Evolutionary conservation across 2,329 filamentous ascomycete genomes (phyloP), one percentile per base, ranked within the genome.

Genomic region (Hypoxylon sp.): DNA sequence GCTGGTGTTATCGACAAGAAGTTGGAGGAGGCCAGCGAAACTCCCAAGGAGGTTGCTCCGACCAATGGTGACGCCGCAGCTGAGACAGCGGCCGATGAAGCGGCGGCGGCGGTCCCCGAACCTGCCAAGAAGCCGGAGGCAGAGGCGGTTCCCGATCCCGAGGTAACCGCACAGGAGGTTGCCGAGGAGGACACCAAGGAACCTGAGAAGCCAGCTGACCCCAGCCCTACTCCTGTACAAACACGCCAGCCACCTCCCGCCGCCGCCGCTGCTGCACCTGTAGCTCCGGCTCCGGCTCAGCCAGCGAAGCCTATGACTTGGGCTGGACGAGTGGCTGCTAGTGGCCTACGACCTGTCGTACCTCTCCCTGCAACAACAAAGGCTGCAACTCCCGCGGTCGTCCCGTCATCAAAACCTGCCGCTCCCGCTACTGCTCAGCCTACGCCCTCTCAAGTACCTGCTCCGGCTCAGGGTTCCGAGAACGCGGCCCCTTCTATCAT

Each of bases 291-390:
- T 51, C 67, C 71, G 21, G 64, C 71, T 13, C 73, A 75, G 55
- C 74, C 79, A 26, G 69, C 78, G 16, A 87, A 86, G 76, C 83
- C 84, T 30, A 82, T 88, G 76, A 86, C 84, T 19, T 93, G 90
- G 90, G 90, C 90, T 19, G 90, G 82, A 73, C 84, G 82, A 59
- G 76, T 75, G 26, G 81, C 83, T 21, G 86, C 84, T 36, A 80
- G 84, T 43, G 75, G 75, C 21, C 73, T 82, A 34, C 64, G 67
- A 26, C 75, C 79, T 32, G 79, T 80, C 15, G 78, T 81, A 5
- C 51, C 51, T 31, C 51, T 45, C 35, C 29, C 36, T 12, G 31
- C 55, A 5, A n/a, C n/a, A n/a, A n/a, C n/a, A n/a, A 58, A 55
- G 43, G 16, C 52, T 17, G 47, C 41, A 20, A 47, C 55, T 25